Percentiles rank a stretch among this genome's conserved stretches.
Conservation (phyloP, 352 stramenopile species). For the Pythium volutum region DNA sequence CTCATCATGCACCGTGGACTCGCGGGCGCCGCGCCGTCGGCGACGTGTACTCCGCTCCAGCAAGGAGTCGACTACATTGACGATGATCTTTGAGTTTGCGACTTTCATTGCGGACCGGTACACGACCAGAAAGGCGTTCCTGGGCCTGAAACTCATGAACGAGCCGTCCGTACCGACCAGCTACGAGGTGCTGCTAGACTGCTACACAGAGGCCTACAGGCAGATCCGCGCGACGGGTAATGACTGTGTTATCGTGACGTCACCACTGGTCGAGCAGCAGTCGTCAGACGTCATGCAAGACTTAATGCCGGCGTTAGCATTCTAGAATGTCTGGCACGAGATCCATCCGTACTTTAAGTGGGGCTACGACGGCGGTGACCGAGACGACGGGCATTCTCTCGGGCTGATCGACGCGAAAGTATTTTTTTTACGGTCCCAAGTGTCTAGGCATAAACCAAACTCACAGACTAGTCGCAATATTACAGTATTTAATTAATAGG, state of each 20-base stretch:
- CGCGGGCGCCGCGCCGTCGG: too few relatives aligned
- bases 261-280: constrained; percentile 43
- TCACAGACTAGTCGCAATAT: too few relatives aligned
- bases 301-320: constrained; percentile 34
- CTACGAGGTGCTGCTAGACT: constrained; percentile 24
- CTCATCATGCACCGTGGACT: too few relatives aligned
- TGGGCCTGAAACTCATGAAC: constrained; percentile 59
- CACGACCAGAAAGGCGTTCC: constrained; percentile 41
- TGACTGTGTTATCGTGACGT: constrained; percentile 43
- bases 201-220: constrained; percentile 43
- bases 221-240: constrained; percentile 36
- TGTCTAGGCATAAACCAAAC: too few relatives aligned
- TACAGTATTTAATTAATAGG: too few relatives aligned
- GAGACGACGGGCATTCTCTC: too few relatives aligned
- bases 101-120: constrained; percentile 47
- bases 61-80: too few relatives aligned
- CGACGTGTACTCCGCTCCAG: too few relatives aligned
- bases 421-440: too few relatives aligned
- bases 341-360: constrained; percentile 54
- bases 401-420: too few relatives aligned
- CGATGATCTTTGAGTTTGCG: too few relatives aligned
- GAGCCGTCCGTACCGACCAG: constrained; percentile 32
- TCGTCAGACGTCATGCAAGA: constrained; percentile 21
- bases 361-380: constrained; percentile 22
- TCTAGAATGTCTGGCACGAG: constrained; percentile 59